Percentiles rank a stretch among this genome's conserved stretches.
Conservation (phyloP, 225 moss, liverwort and hornwort genomes). For the Bryum argenteum region DNA sequence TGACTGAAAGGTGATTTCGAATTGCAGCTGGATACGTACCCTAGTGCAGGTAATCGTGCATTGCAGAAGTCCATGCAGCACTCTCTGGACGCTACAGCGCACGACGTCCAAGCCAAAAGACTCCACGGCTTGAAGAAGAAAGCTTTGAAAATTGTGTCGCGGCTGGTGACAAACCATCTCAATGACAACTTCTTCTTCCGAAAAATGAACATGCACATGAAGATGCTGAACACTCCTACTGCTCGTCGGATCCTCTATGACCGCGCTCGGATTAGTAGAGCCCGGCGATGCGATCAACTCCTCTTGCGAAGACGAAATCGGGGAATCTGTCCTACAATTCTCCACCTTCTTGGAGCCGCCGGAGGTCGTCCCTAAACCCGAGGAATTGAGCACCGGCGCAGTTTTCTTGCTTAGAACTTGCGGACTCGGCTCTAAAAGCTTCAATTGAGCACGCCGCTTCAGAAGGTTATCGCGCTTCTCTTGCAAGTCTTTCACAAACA, state of each 20-base stretch:
- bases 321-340: slow-evolving; percentile 30
- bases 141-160: slow-evolving; percentile 45
- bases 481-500: slow-evolving; percentile 53
- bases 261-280: slow-evolving; percentile 19
- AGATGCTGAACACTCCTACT: slow-evolving; percentile 17
- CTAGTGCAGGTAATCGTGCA: slow-evolving; percentile 42
- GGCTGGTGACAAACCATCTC: slow-evolving; percentile 47
- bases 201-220: slow-evolving; percentile 37
- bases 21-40: slow-evolving; percentile 23
- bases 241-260: slow-evolving; percentile 21
- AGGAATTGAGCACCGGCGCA: not conserved
- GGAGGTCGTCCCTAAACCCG: slow-evolving; percentile 11
- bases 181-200: slow-evolving; percentile 36
- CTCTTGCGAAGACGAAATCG: slow-evolving; percentile 28
- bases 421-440: slow-evolving; percentile 24
- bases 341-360: slow-evolving; percentile 12
- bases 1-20: not conserved
- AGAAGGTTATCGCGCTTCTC: slow-evolving; percentile 45
- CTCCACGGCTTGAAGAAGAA: slow-evolving; percentile 42
- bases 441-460: slow-evolving; percentile 42
- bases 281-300: slow-evolving; percentile 34
- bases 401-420: slow-evolving; percentile 22
- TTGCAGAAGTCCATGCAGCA: slow-evolving; percentile 37
- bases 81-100: slow-evolving; percentile 37
- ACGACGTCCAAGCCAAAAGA: slow-evolving; percentile 43